phyloP scores from a whole-genome alignment of 345 rosid genomes.

The Eucalyptus regnans region DNA sequence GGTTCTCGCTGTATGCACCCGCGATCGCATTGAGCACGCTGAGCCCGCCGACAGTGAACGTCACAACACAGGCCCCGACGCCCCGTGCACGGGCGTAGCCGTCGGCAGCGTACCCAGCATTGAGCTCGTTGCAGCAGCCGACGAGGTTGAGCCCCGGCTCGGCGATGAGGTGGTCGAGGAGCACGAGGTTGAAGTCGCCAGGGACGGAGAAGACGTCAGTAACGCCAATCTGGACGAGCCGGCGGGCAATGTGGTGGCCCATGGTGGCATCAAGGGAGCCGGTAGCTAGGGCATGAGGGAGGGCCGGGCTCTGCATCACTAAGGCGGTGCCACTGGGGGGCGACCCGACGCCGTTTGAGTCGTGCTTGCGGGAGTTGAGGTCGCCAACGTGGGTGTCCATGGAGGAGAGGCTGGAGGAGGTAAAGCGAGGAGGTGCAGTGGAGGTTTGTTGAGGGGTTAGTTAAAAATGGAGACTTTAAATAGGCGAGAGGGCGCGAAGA shows the following conservation, averaged over 20 bases:
- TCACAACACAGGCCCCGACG: conserved; percentile 71
- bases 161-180: conserved; percentile 62
- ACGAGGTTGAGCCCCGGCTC: conserved; percentile 53
- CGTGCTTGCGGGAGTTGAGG: conserved; percentile 21
- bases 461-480: neutral
- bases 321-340: conserved; percentile 18
- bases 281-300: neutral
- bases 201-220: conserved; percentile 60
- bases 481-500: no score
- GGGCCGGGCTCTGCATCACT: conserved; percentile 12
- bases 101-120: conserved; percentile 79
- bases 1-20: conserved; percentile 75
- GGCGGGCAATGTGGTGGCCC: conserved; percentile 59
- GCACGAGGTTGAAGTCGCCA: conserved; percentile 69
- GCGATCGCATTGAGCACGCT: conserved; percentile 70
- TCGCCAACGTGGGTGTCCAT: conserved; percentile 55
- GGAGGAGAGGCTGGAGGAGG: neutral
- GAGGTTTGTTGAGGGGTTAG: neutral
- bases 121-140: conserved; percentile 81
- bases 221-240: conserved; percentile 44
- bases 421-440: neutral
- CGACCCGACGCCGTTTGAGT: conserved; percentile 17
- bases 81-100: conserved; percentile 67
- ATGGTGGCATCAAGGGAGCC: conserved; percentile 29
- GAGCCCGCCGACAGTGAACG: conserved; percentile 74